Conservation (phyloP, 257 asterid species). For the Solanum ahanhuiri region DNA sequence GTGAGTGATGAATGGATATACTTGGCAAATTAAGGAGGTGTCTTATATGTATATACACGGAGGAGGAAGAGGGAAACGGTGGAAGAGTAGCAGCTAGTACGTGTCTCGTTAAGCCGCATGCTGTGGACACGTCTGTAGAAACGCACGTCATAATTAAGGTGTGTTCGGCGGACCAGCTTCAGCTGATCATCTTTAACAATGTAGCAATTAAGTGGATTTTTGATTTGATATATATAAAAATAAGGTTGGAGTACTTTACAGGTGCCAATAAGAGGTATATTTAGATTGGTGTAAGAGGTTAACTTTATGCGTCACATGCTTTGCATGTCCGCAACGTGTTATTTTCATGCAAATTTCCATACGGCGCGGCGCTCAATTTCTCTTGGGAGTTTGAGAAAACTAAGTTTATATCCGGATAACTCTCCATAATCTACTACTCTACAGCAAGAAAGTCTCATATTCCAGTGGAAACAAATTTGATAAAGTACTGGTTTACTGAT, state of each 20-base stretch:
- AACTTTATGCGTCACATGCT: background rate
- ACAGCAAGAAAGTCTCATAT: background rate
- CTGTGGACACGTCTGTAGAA: conserved; percentile 19
- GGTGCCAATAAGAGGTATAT: background rate
- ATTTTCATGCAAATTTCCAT: background rate
- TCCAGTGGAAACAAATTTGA: background rate
- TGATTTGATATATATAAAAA: too few species aligned
- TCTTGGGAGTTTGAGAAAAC: background rate
- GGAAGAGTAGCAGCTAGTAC: background rate
- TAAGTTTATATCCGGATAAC: background rate
- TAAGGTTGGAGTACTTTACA: background rate
- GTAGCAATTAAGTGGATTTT: background rate
- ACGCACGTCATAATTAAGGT: background rate
- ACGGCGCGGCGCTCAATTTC: background rate
- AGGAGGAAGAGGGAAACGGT: background rate
- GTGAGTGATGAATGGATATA: background rate
- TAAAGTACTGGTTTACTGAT: background rate
- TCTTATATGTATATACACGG: background rate
- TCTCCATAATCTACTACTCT: background rate
- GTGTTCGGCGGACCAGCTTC: background rate
- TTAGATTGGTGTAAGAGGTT: background rate
- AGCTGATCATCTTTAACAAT: background rate
- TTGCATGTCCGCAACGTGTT: conserved; percentile 49
- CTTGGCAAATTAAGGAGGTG: background rate
- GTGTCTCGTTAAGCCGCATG: background rate